Conservation (phyloP, 352 stramenopile genomes). For the Phytopythium mirpurense region DNA sequence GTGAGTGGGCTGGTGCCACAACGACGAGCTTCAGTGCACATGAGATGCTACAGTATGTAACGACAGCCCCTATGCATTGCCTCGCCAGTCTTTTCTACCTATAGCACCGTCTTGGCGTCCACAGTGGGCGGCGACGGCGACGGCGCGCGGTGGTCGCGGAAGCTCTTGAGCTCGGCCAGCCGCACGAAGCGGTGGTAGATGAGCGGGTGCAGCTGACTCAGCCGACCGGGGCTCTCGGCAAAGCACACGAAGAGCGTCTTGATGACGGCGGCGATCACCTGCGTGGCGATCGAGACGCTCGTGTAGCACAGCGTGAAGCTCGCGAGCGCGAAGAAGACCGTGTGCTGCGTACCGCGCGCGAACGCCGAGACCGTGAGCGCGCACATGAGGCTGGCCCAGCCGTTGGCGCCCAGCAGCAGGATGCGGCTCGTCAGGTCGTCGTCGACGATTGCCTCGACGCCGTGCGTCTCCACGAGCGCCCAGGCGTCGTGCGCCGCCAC, state of each 20-base stretch:
- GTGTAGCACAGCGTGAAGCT: slow-evolving; percentile 80
- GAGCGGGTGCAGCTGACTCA: slow-evolving; percentile 79
- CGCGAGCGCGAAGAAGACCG: slow-evolving; percentile 68
- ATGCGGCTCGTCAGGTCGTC: slow-evolving; percentile 80
- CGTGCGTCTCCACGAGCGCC: slow-evolving; percentile 69
- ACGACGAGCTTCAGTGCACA: too few species aligned
- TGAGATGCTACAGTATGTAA: too few species aligned
- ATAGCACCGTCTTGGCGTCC: slow-evolving; percentile 4
- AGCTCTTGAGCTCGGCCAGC: slow-evolving; percentile 81
- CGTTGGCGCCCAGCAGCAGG: slow-evolving; percentile 65
- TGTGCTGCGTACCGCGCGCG: slow-evolving; percentile 38
- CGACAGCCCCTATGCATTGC: too few species aligned
- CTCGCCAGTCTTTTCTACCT: not conserved
- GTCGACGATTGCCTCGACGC: slow-evolving; percentile 82
- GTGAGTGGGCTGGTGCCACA: too few species aligned
- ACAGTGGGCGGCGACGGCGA: not conserved
- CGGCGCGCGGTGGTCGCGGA: slow-evolving; percentile 64
- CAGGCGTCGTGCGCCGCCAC: slow-evolving; percentile 72
- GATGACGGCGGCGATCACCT: slow-evolving; percentile 68
- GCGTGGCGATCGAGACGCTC: slow-evolving; percentile 67
- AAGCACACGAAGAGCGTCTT: slow-evolving; percentile 89
- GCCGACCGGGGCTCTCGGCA: slow-evolving; percentile 64
- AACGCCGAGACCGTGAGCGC: slow-evolving; percentile 58
- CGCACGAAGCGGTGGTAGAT: slow-evolving; percentile 86
- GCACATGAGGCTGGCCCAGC: slow-evolving; percentile 76